Conservation (phyloP, 352 stramenopile species). For the Globisporangium recalcitrans region DNA sequence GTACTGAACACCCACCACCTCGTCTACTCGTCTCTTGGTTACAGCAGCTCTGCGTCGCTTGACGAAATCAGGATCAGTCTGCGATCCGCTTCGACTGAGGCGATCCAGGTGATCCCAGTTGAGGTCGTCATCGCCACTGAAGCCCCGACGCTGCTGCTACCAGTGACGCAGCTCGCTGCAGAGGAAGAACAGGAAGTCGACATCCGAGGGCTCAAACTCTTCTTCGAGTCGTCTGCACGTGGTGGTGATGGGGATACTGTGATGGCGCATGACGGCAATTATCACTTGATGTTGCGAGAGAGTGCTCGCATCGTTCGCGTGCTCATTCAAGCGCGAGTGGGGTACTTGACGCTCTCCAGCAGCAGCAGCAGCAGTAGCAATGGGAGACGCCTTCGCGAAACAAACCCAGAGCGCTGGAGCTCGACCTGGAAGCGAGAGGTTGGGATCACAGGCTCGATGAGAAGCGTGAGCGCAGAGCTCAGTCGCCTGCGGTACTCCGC, state of each 20-base stretch:
- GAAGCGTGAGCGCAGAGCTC: constrained; percentile 7
- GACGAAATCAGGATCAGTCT: constrained; percentile 15
- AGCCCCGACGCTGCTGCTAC: constrained; percentile 9
- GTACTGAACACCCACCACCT: constrained; percentile 7
- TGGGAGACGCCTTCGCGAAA: not conserved
- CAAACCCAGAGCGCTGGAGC: not conserved
- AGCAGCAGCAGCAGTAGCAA: not conserved
- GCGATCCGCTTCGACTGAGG: not conserved
- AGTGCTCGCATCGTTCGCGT: constrained; percentile 6
- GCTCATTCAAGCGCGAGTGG: not conserved
- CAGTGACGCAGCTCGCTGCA: not conserved
- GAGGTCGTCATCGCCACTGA: constrained; percentile 2
- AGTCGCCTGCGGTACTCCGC: constrained; percentile 7
- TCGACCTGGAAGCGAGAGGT: constrained; percentile 8
- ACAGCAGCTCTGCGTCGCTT: not conserved
- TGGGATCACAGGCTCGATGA: constrained; percentile 5
- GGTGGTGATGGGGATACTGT: not conserved
- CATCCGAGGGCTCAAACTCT: constrained; percentile 13
- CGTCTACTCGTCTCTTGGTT: constrained; percentile 5
- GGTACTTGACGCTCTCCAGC: constrained; percentile 9
- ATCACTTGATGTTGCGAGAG: not conserved
- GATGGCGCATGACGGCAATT: not conserved
- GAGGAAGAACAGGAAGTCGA: constrained; percentile 4
- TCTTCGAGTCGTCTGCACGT: not conserved
- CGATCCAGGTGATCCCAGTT: constrained; percentile 6